Percentiles rank a stretch among this genome's conserved stretches.
These are phyloP conservation scores for Cornus florida DNA, from an alignment of 148 eudicot genomes.

Conservation along the genomic window DNA sequence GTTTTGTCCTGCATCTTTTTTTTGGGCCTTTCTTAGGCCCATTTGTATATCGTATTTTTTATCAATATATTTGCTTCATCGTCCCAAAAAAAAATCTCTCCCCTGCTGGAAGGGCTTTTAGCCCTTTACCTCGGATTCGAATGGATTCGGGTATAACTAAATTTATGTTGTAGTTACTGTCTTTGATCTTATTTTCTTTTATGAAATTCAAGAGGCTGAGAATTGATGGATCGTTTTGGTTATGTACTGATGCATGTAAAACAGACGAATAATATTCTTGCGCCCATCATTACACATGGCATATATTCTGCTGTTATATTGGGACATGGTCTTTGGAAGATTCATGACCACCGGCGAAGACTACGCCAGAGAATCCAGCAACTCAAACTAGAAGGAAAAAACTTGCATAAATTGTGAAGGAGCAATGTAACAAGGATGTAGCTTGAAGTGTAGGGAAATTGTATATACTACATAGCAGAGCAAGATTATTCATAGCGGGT, in stretches of 20 bases:
- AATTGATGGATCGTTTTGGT: neutral
- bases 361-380: conserved; percentile 72
- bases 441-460: conserved; percentile 7
- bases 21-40: too few relatives aligned
- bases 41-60: neutral
- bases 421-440: neutral
- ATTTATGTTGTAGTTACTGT: neutral
- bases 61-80: conserved; percentile 55
- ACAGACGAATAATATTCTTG: conserved; percentile 84
- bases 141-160: conserved; percentile 74
- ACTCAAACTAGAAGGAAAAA: conserved; percentile 51
- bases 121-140: conserved; percentile 98
- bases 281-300: conserved; percentile 91
- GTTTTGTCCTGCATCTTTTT: too few relatives aligned
- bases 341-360: conserved; percentile 74
- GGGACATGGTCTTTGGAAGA: conserved; percentile 95
- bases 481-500: neutral
- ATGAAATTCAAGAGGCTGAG: neutral
- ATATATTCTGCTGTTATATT: conserved; percentile 87
- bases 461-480: conserved; percentile 22
- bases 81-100: conserved; percentile 95
- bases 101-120: conserved; percentile 78
- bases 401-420: conserved; percentile 27
- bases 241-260: conserved; percentile 6
- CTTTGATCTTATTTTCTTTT: neutral